Percentiles rank a stretch among this genome's conserved stretches.
phyloP scores from a whole-genome alignment of 192 early-diverging fungal species.

The Funneliformis mosseae region DNA sequence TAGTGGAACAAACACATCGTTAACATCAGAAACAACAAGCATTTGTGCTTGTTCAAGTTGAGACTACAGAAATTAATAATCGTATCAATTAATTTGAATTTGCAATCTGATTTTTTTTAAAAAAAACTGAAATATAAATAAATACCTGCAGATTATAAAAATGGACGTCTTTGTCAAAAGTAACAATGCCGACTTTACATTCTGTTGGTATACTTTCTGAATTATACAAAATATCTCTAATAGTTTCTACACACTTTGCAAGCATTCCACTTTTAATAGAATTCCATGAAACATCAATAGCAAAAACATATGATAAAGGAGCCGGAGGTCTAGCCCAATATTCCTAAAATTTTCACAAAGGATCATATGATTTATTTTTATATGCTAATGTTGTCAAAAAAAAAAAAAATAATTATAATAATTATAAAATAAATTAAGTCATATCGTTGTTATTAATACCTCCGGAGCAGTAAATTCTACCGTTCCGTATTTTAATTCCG shows the following conservation, averaged over 20 bases:
- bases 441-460: slow-evolving; percentile 11
- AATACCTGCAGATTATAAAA: slow-evolving; percentile 91
- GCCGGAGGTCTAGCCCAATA: slow-evolving; percentile 71
- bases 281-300: slow-evolving; percentile 92
- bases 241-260: slow-evolving; percentile 58
- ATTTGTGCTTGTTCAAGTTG: slow-evolving; percentile 87
- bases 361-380: neutral
- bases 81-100: neutral
- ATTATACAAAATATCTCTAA: slow-evolving; percentile 71
- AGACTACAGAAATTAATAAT: slow-evolving; percentile 46
- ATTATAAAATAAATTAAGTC: no score
- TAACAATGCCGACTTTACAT: slow-evolving; percentile 82
- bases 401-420: no score
- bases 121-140: neutral
- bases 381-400: neutral
- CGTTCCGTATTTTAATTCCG: slow-evolving; percentile 87
- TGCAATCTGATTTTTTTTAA: neutral
- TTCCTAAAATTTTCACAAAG: slow-evolving; percentile 43
- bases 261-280: slow-evolving; percentile 87
- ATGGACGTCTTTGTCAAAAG: slow-evolving; percentile 87
- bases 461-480: slow-evolving; percentile 90
- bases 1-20: slow-evolving; percentile 94
- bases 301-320: slow-evolving; percentile 84
- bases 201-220: slow-evolving; percentile 40
- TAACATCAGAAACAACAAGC: slow-evolving; percentile 91